phyloP scores from a whole-genome alignment of 352 stramenopile species.

The Peronospora tabacina region DNA sequence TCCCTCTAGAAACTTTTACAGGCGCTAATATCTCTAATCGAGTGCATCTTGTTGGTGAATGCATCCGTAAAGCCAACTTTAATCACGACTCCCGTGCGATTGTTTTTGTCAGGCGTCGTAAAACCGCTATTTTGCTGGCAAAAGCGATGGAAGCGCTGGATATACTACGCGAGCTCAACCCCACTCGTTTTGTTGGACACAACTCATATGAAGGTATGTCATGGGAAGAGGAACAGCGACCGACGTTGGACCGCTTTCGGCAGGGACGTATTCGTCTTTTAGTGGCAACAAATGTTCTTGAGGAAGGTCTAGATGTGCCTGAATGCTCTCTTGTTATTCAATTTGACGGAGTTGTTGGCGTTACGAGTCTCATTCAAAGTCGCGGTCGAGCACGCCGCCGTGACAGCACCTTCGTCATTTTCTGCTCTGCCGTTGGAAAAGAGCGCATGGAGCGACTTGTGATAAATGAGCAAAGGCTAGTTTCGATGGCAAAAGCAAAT shows the following conservation, averaged over 20 bases:
- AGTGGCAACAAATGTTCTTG: conserved; percentile 72
- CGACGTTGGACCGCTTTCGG: conserved; percentile 59
- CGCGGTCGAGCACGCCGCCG: conserved; percentile 50
- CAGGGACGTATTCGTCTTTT: conserved; percentile 59
- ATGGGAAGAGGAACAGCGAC: conserved; percentile 72
- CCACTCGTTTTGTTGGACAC: conserved; percentile 69
- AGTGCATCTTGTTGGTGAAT: conserved; percentile 43
- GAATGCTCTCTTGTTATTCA: conserved; percentile 74
- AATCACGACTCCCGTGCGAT: conserved; percentile 60
- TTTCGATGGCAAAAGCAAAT: conserved; percentile 29
- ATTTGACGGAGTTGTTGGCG: conserved; percentile 58
- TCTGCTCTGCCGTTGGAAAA: conserved; percentile 39
- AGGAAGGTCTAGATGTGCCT: conserved; percentile 71
- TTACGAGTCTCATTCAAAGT: conserved; percentile 77
- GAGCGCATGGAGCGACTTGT: conserved; percentile 42
- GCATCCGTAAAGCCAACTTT: conserved; percentile 39
- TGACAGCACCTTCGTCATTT: conserved; percentile 61
- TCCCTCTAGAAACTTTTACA: conserved; percentile 24
- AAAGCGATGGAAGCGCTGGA: conserved; percentile 59
- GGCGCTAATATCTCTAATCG: conserved; percentile 43
- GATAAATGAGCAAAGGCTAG: conserved; percentile 45
- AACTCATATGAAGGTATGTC: conserved; percentile 78
- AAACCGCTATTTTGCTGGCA: conserved; percentile 58
- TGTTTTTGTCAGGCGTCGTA: conserved; percentile 64
- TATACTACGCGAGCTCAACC: conserved; percentile 46